Evolutionary conservation across 495 filamentous ascomycete genomes (phyloP).

Genomic region (Parmelia sp.): DNA sequence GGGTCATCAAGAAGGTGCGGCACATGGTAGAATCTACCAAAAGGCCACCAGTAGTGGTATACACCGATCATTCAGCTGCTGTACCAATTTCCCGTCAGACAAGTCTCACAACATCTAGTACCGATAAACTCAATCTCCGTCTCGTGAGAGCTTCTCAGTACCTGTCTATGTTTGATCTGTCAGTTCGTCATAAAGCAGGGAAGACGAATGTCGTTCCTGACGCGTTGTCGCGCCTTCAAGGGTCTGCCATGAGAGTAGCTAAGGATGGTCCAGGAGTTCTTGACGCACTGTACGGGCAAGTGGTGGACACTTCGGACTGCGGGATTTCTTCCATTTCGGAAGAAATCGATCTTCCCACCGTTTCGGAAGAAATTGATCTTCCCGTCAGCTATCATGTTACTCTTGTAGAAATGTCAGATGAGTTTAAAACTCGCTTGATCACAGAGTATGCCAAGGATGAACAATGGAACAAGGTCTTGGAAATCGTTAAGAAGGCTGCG

Average conservation of each 20-base stretch:
- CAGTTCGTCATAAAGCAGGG: background rate
- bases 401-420: slow-evolving; percentile 5
- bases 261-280: too few relatives aligned
- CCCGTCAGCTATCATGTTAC: background rate
- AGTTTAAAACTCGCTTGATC: background rate
- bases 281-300: too few relatives aligned
- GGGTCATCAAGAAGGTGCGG: background rate
- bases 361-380: background rate
- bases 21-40: background rate
- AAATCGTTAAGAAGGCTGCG: too few relatives aligned
- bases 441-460: too few relatives aligned
- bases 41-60: background rate
- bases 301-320: too few relatives aligned
- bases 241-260: too few relatives aligned
- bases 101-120: background rate
- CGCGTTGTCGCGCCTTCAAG: background rate
- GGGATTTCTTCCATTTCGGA: too few relatives aligned
- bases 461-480: too few relatives aligned
- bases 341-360: background rate
- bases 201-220: background rate
- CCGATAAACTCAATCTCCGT: background rate
- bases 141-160: slow-evolving; percentile 3
- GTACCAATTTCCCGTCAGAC: background rate
- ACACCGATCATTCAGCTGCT: slow-evolving; percentile 12
- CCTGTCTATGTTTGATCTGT: background rate